Conservation (phyloP, 2,329 filamentous ascomycete species). For the Fusarium sterilihyphosum region DNA sequence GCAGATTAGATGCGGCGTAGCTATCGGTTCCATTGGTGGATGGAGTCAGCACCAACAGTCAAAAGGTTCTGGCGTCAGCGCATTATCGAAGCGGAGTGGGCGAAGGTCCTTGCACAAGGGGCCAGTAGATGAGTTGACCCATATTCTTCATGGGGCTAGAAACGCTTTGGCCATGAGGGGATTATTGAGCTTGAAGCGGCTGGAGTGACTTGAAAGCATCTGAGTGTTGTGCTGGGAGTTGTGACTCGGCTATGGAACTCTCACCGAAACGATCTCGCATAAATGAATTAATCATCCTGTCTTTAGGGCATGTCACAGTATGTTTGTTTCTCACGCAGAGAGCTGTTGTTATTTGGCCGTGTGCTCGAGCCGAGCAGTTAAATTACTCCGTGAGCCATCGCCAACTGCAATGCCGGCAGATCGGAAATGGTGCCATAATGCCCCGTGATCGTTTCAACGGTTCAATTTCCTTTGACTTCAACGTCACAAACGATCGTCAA, state of each 20-base stretch:
- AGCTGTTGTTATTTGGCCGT: not conserved
- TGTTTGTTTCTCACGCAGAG: not conserved
- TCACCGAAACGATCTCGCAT: constrained; percentile 8
- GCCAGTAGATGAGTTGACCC: constrained; percentile 27
- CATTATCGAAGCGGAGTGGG: constrained; percentile 27
- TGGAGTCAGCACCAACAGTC: not conserved
- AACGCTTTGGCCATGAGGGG: constrained; percentile 34
- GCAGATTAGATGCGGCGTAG: constrained; percentile 29
- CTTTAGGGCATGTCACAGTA: not conserved
- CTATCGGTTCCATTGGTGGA: constrained; percentile 25
- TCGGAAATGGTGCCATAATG: constrained; percentile 29
- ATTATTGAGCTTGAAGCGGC: constrained; percentile 16
- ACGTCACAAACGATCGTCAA: constrained; percentile 9
- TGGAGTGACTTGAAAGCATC: not conserved
- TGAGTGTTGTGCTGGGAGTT: not conserved
- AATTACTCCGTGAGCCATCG: not conserved
- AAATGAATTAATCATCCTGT: not conserved
- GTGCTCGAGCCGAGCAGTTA: not conserved
- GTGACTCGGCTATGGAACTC: not conserved
- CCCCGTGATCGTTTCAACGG: constrained; percentile 24
- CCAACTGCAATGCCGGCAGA: constrained; percentile 1
- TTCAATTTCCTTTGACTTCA: constrained; percentile 26
- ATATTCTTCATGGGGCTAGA: constrained; percentile 2
- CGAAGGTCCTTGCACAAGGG: constrained; percentile 23
- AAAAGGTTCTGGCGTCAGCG: constrained; percentile 6